Evolutionary conservation across 164 flowering plant species (phyloP).

Genomic region (Magnolia changhungtana): DNA sequence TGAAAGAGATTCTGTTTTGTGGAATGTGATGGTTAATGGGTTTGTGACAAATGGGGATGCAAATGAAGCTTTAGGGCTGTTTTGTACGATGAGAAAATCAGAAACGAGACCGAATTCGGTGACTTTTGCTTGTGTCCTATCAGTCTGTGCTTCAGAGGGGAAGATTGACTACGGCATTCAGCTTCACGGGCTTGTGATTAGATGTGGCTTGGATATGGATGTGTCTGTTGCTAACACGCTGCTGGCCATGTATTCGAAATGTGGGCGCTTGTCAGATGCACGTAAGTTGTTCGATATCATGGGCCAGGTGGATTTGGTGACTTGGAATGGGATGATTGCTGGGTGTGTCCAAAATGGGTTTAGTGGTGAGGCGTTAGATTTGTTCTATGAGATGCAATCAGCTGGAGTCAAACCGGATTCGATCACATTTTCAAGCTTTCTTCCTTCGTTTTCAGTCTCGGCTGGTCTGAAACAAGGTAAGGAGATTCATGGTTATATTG

Average conservation of each 20-base stretch:
- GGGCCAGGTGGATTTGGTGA: constrained; percentile 43
- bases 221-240: constrained; percentile 59
- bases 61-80: constrained; percentile 32
- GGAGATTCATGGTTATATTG: constrained; percentile 64
- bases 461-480: constrained; percentile 43
- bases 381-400: constrained; percentile 53
- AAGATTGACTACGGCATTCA: constrained; percentile 41
- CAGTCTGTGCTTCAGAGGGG: constrained; percentile 45
- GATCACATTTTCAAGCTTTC: constrained; percentile 66
- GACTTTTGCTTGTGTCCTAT: constrained; percentile 55
- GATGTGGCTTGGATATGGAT: constrained; percentile 52
- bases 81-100: constrained; percentile 43
- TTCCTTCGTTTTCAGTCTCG: constrained; percentile 51
- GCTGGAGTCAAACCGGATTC: constrained; percentile 62
- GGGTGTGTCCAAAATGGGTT: constrained; percentile 62
- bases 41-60: constrained; percentile 45
- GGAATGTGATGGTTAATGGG: constrained; percentile 84
- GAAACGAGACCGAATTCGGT: constrained; percentile 50
- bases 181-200: constrained; percentile 55
- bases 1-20: constrained; percentile 58
- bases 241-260: constrained; percentile 71
- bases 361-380: constrained; percentile 41
- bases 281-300: constrained; percentile 43
- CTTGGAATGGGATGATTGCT: constrained; percentile 82
- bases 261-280: constrained; percentile 45